A percentile compares a stretch with the other conserved stretches of the same genome.
Conservation (phyloP, 148 eudicot species). For the Camellia lanceoleosa region DNA sequence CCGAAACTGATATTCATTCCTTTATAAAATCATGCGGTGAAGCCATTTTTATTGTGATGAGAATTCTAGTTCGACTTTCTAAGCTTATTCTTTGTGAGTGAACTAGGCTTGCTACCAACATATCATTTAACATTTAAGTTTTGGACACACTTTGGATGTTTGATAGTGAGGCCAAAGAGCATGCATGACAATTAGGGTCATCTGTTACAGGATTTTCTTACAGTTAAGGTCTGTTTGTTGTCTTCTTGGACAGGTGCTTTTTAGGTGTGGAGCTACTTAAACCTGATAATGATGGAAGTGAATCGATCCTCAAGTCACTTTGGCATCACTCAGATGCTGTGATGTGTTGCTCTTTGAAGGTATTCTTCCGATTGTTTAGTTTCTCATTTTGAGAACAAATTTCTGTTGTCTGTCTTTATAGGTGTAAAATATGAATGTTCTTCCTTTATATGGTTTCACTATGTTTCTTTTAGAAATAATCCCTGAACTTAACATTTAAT, state of each 20-base stretch:
- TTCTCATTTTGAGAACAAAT: neutral
- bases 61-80: neutral
- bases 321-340: conserved; percentile 61
- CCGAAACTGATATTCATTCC: neutral
- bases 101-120: neutral
- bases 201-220: neutral
- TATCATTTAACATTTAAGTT: neutral
- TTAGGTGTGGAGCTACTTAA: conserved; percentile 59
- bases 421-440: neutral
- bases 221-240: neutral
- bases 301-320: conserved; percentile 39
- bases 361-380: conserved; percentile 12
- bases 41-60: neutral
- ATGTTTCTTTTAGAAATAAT: neutral
- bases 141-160: neutral
- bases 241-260: conserved; percentile 36
- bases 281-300: conserved; percentile 39
- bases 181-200: neutral
- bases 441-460: neutral
- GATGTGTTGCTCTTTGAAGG: conserved; percentile 69
- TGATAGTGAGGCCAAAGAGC: neutral
- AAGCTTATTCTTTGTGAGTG: neutral
- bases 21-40: neutral
- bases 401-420: neutral
- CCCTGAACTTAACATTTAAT: neutral